These are phyloP conservation scores for Austroboletus novae-zelandiae DNA, from an alignment of 1,284 basidiomycete genomes.

Conservation along the genomic window DNA sequence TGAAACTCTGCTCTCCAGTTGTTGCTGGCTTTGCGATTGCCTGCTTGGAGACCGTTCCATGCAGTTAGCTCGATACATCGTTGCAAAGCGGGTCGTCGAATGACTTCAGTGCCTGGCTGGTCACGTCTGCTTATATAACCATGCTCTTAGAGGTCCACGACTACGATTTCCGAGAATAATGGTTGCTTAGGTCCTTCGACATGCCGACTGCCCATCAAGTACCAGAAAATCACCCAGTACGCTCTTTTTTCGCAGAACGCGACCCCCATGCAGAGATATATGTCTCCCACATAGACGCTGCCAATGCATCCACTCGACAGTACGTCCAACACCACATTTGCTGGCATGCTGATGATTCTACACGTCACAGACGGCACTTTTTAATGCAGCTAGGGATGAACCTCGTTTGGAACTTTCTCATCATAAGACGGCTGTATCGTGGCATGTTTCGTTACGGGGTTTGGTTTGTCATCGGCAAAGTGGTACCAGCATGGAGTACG, in stretches of 20 bases:
- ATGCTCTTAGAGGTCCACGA: not conserved
- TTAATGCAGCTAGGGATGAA: conserved; percentile 26
- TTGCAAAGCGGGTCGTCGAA: no score
- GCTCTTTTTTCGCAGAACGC: conserved; percentile 16
- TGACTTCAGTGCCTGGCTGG: no score
- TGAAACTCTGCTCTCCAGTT: no score
- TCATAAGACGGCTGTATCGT: conserved; percentile 21
- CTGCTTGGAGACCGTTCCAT: no score
- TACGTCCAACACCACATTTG: conserved; percentile 10
- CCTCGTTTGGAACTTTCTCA: conserved; percentile 22
- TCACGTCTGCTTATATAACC: conserved; percentile 19
- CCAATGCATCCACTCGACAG: conserved; percentile 20
- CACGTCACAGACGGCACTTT: conserved; percentile 24
- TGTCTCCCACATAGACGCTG: conserved; percentile 30
- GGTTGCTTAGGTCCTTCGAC: conserved; percentile 4
- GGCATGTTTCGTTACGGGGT: conserved; percentile 30
- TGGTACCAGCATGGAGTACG: conserved; percentile 12
- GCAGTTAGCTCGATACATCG: no score
- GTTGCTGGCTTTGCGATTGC: no score
- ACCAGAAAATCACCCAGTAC: conserved; percentile 26
- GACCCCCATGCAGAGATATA: conserved; percentile 26
- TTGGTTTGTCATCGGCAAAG: conserved; percentile 23
- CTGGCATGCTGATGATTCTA: conserved; percentile 6
- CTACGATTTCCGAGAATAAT: not conserved
- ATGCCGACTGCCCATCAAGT: conserved; percentile 27